These are phyloP conservation scores for Plectranthus barbatus DNA, from an alignment of 257 asterid genomes.

Conservation along the genomic window DNA sequence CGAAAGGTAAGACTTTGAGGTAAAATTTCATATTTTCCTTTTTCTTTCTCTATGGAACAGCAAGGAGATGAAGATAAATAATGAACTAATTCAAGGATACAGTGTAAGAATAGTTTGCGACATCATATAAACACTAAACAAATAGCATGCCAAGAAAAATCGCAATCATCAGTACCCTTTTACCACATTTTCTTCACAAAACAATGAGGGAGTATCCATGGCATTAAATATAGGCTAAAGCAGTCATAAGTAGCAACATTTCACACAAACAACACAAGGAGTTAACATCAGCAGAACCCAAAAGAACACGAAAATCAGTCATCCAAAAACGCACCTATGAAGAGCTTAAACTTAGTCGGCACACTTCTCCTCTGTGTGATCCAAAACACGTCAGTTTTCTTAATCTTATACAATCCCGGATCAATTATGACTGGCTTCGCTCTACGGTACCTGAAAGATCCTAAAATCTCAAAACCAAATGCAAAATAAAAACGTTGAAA, in stretches of 20 bases:
- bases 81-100: background rate
- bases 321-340: slow-evolving; percentile 43
- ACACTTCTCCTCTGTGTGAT: slow-evolving; percentile 90
- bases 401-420: slow-evolving; percentile 76
- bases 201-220: background rate
- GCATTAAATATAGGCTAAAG: background rate
- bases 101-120: background rate
- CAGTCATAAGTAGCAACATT: background rate
- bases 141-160: background rate
- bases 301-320: background rate
- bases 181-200: background rate
- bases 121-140: background rate
- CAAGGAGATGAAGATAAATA: background rate
- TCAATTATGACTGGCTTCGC: slow-evolving; percentile 85
- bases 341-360: slow-evolving; percentile 82
- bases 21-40: too few species aligned
- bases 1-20: too few species aligned
- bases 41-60: background rate
- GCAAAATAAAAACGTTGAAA: background rate
- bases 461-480: too few species aligned
- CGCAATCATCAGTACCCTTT: background rate
- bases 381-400: slow-evolving; percentile 86
- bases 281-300: background rate
- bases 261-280: background rate
- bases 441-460: slow-evolving; percentile 55